Base-by-base conservation (phyloP, 2,329 filamentous ascomycete species). In the Aspergillus niger region DNA sequence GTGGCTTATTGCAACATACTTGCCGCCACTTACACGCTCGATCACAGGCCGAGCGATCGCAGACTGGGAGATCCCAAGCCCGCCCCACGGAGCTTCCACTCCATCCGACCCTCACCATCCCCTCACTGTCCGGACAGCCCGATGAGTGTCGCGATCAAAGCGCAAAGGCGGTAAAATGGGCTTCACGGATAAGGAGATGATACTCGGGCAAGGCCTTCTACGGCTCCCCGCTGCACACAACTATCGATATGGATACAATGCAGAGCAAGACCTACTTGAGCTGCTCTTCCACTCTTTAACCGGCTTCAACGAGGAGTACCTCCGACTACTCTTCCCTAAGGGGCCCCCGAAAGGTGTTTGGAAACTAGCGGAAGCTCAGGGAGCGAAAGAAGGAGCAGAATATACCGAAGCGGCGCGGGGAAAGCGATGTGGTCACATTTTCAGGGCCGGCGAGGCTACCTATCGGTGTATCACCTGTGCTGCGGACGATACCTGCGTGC, bases 361-460 rank as follows among this genome's bases (percentile, higher is more conserved):
- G 84, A 95, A 90, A 76, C 82, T 99, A 41, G 86, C 90, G 63
- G 88, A 91, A 69, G 93, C 93, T 15, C 96, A 99, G 74, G 94
- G 93, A 17, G 91, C 91, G n/a, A 84, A 92, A 60, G 92, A 97
- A 72, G 94, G 95, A 10, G 92, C 94, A 32, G 96, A 99, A 76
- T 99, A 98, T 74, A 95, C 92, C 20, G 90, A 94, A 67, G 90
- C 91, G 6, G 95, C 95, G 13, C 87, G 92, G 67, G 95, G 96
- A 58, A 96, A 96, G 77, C 89, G 92, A 50, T 99, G 95, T 75
- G 96, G 95, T 3, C 96, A 99, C 80, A 98, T 99, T 64, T 97
- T 99, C 83, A 94, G 94, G 78, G 85, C 86, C 13, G 95, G 94
- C 54, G 95, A 99, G 80, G 93, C 92, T 59, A 94, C 92, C 61